A percentile compares a stretch with the other conserved stretches of the same genome.
These are phyloP conservation scores for Erythrophleum fordii DNA, from an alignment of 306 rosid genomes.

Conservation along the genomic window DNA sequence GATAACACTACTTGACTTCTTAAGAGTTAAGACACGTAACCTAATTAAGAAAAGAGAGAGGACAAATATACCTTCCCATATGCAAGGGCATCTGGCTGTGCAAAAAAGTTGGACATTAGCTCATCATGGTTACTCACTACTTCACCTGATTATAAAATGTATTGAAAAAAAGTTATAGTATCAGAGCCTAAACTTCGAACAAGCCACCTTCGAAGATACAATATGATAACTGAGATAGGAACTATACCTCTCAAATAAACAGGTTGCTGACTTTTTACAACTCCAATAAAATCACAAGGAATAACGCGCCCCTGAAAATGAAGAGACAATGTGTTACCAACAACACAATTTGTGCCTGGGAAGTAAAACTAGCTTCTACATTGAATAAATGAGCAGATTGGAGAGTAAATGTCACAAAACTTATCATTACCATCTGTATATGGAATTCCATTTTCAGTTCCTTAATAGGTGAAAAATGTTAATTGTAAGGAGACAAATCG, in stretches of 20 bases:
- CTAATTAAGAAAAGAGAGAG: slow-evolving; percentile 2
- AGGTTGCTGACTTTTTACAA: slow-evolving; percentile 74
- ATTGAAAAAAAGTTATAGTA: slow-evolving; percentile 21
- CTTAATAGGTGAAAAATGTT: neutral
- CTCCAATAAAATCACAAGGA: slow-evolving; percentile 77
- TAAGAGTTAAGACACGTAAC: neutral
- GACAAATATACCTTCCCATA: slow-evolving; percentile 73
- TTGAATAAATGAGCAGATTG: neutral
- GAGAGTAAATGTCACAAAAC: slow-evolving; percentile 5
- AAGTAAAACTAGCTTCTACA: slow-evolving; percentile 26
- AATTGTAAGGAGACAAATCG: neutral
- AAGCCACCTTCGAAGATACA: slow-evolving; percentile 26
- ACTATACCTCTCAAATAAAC: slow-evolving; percentile 62
- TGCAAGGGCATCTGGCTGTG: slow-evolving; percentile 96
- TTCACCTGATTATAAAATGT: slow-evolving; percentile 61
- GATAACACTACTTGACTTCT: too few species aligned
- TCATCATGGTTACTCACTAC: slow-evolving; percentile 94
- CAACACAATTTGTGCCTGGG: neutral
- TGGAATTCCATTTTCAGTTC: neutral
- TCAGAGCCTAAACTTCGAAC: slow-evolving; percentile 4
- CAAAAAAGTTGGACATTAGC: slow-evolving; percentile 91
- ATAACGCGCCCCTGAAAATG: slow-evolving; percentile 64
- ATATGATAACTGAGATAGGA: neutral
- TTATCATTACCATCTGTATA: neutral
- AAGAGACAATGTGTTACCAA: neutral